Percentiles rank a stretch among this genome's conserved stretches.
phyloP scores from a whole-genome alignment of 371 early-diverging fungal species.

The Dinochytrium kinnereticum region DNA sequence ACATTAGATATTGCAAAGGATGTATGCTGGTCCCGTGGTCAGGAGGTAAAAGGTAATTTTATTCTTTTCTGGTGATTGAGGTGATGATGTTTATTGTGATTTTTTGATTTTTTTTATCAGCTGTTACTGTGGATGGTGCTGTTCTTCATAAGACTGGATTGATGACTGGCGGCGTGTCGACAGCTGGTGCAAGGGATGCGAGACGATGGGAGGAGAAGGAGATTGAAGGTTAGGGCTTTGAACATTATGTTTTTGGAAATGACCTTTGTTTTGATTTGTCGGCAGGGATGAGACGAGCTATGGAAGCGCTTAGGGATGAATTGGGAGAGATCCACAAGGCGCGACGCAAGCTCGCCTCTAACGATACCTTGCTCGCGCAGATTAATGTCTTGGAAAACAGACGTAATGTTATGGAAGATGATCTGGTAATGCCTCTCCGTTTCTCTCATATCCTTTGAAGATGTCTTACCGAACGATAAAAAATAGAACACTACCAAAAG shows the following conservation, averaged over 20 bases:
- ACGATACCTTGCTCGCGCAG: slow-evolving; percentile 40
- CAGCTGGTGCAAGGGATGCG: slow-evolving; percentile 39
- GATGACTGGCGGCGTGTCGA: slow-evolving; percentile 80
- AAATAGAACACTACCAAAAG: slow-evolving; percentile 40
- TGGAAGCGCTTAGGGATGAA: slow-evolving; percentile 73
- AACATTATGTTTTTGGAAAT: slow-evolving; percentile 3
- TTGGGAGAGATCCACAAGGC: slow-evolving; percentile 70
- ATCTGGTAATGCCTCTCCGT: slow-evolving; percentile 29
- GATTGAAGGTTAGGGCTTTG: slow-evolving; percentile 61
- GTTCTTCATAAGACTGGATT: slow-evolving; percentile 95
- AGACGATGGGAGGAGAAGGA: slow-evolving; percentile 89
- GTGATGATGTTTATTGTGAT: slow-evolving; percentile 11
- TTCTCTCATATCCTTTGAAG: not conserved
- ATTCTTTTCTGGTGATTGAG: not conserved
- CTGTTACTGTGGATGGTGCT: slow-evolving; percentile 92
- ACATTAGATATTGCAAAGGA: slow-evolving; percentile 80
- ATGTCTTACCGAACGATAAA: not conserved
- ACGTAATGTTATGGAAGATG: slow-evolving; percentile 40
- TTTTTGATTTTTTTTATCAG: too few species aligned
- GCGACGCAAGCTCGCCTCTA: slow-evolving; percentile 58
- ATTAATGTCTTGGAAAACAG: slow-evolving; percentile 36
- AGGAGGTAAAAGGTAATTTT: slow-evolving; percentile 81
- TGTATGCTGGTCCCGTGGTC: slow-evolving; percentile 78
- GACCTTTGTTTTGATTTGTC: slow-evolving; percentile 5
- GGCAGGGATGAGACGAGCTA: slow-evolving; percentile 61